phyloP scores from a whole-genome alignment of 2,329 filamentous ascomycete species.

The Penicillium sp. region DNA sequence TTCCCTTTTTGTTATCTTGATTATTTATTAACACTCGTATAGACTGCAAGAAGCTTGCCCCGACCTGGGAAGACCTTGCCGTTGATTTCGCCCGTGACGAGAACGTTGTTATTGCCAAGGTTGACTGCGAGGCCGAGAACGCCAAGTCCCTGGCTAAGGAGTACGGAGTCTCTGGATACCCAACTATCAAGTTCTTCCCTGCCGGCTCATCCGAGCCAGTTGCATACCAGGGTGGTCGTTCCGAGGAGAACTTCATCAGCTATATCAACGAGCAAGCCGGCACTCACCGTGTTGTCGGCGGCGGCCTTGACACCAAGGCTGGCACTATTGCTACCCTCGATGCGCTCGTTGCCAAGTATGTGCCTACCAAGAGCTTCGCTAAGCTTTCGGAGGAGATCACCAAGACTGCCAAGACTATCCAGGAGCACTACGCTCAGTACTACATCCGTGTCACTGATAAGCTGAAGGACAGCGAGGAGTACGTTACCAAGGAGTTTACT shows the following conservation, averaged over 20 bases:
- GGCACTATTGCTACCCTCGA: slow-evolving; percentile 81
- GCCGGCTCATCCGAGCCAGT: slow-evolving; percentile 71
- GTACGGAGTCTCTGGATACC: slow-evolving; percentile 80
- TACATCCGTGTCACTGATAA: slow-evolving; percentile 90
- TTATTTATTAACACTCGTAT: slow-evolving; percentile 10
- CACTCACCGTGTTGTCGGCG: slow-evolving; percentile 77
- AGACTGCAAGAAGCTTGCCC: slow-evolving; percentile 97
- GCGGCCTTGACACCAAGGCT: slow-evolving; percentile 70
- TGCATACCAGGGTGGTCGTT: slow-evolving; percentile 70
- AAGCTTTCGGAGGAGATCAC: slow-evolving; percentile 68
- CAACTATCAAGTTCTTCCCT: slow-evolving; percentile 97
- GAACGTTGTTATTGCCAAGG: slow-evolving; percentile 83
- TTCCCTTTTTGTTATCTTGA: slow-evolving; percentile 3
- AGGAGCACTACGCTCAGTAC: slow-evolving; percentile 86
- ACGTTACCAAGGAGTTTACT: slow-evolving; percentile 78
- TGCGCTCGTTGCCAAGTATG: slow-evolving; percentile 67
- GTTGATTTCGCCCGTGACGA: slow-evolving; percentile 73
- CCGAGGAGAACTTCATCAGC: slow-evolving; percentile 68
- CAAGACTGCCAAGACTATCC: slow-evolving; percentile 63
- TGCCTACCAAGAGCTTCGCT: slow-evolving; percentile 57
- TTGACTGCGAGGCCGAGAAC: slow-evolving; percentile 86
- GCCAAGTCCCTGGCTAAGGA: slow-evolving; percentile 72
- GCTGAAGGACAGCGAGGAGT: slow-evolving; percentile 70
- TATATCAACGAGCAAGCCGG: slow-evolving; percentile 88
- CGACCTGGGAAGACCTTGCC: slow-evolving; percentile 83